Evolutionary conservation across 495 filamentous ascomycete species (phyloP).

Genomic region (Hypomontagnella monticulosa): DNA sequence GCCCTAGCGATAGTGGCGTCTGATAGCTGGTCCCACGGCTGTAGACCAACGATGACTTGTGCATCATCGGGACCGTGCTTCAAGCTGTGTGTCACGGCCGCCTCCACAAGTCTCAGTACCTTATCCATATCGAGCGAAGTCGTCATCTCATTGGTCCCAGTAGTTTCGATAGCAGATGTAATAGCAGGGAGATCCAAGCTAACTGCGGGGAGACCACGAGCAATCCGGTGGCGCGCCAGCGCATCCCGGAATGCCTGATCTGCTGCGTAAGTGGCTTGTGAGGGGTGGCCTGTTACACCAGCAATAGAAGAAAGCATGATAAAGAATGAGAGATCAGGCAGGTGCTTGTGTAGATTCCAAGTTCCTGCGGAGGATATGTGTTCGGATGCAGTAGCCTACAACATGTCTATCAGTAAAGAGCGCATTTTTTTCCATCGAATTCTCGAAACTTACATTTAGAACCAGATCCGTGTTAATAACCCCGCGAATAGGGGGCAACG

Average conservation of each 20-base stretch:
- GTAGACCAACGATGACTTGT: no score
- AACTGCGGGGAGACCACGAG: conserved; percentile 23
- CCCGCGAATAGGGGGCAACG: conserved; percentile 58
- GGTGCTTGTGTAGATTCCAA: conserved; percentile 59
- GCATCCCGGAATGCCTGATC: conserved; percentile 62
- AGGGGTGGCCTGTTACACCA: conserved; percentile 58
- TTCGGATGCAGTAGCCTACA: conserved; percentile 35
- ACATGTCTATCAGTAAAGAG: not conserved
- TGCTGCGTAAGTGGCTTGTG: conserved; percentile 64
- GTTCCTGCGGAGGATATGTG: conserved; percentile 46
- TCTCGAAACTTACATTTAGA: conserved; percentile 7
- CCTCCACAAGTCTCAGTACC: no score
- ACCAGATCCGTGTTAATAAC: conserved; percentile 51
- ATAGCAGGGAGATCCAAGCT: not conserved
- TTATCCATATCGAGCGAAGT: no score
- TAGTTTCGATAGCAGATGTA: not conserved
- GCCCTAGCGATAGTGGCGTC: no score
- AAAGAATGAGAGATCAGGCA: conserved; percentile 64
- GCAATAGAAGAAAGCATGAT: conserved; percentile 61
- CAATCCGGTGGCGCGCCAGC: conserved; percentile 46
- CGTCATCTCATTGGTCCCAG: no score
- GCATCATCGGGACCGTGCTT: no score
- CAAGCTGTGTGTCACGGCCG: no score
- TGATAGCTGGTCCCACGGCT: no score
- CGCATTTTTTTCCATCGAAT: not conserved